phyloP scores from a whole-genome alignment of 768 basidiomycete genomes.

The Lenzites betulinus region DNA sequence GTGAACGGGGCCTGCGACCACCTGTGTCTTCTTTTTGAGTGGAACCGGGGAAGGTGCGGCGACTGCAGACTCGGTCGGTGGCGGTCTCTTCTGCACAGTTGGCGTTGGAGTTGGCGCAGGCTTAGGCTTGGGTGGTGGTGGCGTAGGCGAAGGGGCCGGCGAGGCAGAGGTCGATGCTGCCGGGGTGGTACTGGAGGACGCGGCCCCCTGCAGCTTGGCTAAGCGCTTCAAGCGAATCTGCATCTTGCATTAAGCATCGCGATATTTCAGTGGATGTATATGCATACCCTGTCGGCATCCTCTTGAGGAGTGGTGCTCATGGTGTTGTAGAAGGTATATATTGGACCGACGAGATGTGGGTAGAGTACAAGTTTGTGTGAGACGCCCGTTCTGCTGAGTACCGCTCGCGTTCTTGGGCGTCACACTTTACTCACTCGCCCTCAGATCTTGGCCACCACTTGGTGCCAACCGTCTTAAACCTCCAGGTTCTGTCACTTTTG shows the following conservation, averaged over 20 bases:
- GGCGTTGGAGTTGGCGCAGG: conserved; percentile 34
- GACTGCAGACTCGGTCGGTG: conserved; percentile 28
- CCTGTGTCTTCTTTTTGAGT: conserved; percentile 51
- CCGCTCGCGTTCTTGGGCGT: conserved; percentile 2
- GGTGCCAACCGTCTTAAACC: no score
- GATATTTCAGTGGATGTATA: neutral
- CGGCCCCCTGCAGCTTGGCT: conserved; percentile 69
- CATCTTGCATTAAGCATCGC: neutral
- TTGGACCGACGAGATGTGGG: neutral
- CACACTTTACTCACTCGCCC: neutral
- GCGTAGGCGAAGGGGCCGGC: conserved; percentile 37
- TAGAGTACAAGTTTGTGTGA: neutral
- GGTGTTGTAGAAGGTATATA: neutral
- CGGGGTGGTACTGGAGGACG: conserved; percentile 37
- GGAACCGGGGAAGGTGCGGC: conserved; percentile 33
- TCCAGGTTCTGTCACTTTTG: no score
- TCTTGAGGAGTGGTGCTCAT: conserved; percentile 52
- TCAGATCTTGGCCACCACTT: neutral
- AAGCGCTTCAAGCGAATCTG: conserved; percentile 93
- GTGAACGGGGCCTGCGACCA: conserved; percentile 34
- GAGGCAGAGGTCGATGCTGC: conserved; percentile 41
- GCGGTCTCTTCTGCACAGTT: conserved; percentile 32
- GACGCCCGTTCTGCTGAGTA: conserved; percentile 1
- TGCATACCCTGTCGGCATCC: conserved; percentile 76
- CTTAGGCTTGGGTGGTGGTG: conserved; percentile 31